Evolutionary conservation across 495 filamentous ascomycete genomes (phyloP).

Genomic region (Mytilinidion resinicola): DNA sequence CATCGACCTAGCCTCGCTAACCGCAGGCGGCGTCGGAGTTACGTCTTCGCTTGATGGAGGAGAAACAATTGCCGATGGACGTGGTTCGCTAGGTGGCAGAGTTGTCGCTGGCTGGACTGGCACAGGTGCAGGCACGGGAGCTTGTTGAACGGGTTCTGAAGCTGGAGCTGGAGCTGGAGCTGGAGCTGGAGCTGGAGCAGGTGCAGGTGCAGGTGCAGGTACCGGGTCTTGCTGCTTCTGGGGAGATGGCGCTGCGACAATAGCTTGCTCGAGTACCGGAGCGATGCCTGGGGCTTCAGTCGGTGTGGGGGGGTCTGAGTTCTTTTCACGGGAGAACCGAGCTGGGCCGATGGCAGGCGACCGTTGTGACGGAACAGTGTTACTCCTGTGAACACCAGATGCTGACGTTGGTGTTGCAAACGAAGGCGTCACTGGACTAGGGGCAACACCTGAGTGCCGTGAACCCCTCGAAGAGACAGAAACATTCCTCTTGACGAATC

Average conservation of each 20-base stretch:
- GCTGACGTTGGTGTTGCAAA: conserved; percentile 43
- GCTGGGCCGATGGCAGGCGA: conserved; percentile 63
- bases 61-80: conserved; percentile 17
- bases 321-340: conserved; percentile 44
- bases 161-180: not conserved
- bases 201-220: not conserved
- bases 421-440: conserved; percentile 66
- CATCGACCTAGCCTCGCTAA: conserved; percentile 10
- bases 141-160: not conserved
- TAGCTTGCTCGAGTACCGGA: not conserved
- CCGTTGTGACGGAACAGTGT: conserved; percentile 90
- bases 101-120: not conserved
- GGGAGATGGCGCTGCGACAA: not conserved
- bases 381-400: conserved; percentile 77
- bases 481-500: conserved; percentile 73
- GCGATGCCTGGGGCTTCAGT: not conserved
- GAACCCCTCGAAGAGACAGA: conserved; percentile 67
- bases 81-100: conserved; percentile 4
- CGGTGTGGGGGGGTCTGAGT: conserved; percentile 37
- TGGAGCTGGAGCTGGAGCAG: not conserved
- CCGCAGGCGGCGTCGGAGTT: conserved; percentile 14
- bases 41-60: conserved; percentile 27
- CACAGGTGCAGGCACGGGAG: not conserved
- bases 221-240: not conserved
- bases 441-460: conserved; percentile 58